Conservation (phyloP, 2,329 filamentous ascomycete genomes). For the Phaeosphaeria sp. region DNA sequence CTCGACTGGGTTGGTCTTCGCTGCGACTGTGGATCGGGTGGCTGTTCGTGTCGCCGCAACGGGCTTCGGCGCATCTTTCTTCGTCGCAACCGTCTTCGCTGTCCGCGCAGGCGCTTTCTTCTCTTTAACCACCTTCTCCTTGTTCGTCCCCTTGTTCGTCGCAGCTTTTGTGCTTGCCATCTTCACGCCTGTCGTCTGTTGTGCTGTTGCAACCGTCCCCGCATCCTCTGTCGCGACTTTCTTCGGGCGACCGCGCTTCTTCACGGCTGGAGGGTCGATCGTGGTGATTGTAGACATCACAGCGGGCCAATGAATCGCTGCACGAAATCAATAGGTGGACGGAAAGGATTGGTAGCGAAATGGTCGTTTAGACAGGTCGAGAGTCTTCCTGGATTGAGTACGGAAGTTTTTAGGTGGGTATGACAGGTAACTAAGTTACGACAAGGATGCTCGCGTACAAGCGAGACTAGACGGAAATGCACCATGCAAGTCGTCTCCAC, state of each 20-base stretch:
- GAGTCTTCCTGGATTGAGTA: background rate
- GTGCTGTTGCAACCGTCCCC: constrained; percentile 8
- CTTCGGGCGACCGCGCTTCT: constrained; percentile 44
- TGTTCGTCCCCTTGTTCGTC: constrained; percentile 12
- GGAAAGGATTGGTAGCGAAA: background rate
- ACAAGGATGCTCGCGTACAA: background rate
- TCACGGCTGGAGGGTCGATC: constrained; percentile 19
- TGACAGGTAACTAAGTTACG: no score
- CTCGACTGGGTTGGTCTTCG: background rate
- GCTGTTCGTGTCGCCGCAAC: constrained; percentile 3
- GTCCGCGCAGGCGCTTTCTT: constrained; percentile 22
- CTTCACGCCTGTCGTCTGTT: constrained; percentile 26
- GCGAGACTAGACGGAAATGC: background rate
- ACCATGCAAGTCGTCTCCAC: background rate
- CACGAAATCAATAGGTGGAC: background rate
- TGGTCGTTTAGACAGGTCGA: background rate
- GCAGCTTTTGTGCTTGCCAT: constrained; percentile 33
- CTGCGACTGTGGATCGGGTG: background rate
- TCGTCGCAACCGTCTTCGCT: constrained; percentile 15
- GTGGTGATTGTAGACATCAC: constrained; percentile 17
- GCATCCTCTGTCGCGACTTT: constrained; percentile 35
- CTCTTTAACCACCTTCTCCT: constrained; percentile 21
- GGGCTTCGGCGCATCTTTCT: constrained; percentile 17
- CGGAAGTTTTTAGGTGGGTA: background rate
- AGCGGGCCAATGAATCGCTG: constrained; percentile 6